Evolutionary conservation across 345 rosid genomes (phyloP), one percentile per base, ranked within the genome.

Genomic region (Hirschfeldia incana): DNA sequence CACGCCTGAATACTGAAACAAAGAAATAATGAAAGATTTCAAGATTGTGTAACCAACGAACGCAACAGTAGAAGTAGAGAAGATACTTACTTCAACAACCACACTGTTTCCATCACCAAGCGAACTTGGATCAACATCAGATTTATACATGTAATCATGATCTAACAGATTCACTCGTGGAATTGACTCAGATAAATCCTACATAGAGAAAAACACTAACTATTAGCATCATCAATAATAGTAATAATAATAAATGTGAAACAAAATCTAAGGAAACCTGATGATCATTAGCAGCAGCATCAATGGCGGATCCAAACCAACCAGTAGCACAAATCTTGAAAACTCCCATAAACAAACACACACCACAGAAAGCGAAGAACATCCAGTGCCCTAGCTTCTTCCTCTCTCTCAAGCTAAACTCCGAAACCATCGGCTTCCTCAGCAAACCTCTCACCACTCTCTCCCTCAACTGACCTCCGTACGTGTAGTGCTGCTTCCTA

Each of bases 261-360:
- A 21, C 32, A 29, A 34, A 34, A 34, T 8, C 37, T 5, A 34
- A 34, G 33, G 27, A 53, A 65, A 49, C 97, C 97, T 84, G 89
- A 72, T 80, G 42, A 5, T 84, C 85, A 59, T 88, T 72, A 10
- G 88, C 84, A 29, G 88, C 84, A 29, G 80, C 85, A 61, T 94
- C 98, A 63, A 91, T 87, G 70, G 89, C 84, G 74, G 98, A 91
- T 86, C 98, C 92, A 80, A 95, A 85, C 98, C 95, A 91, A 6
- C 98, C 98, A 79, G 84, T 83, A 27, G 91, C 92, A 83, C 97
- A 91, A 81, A 95, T 87, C 94, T 86, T 95, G 26, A 91, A 75
- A 84, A 93, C 89, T 59, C 98, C 97, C 83, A 91, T 66, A 83
- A 93, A 93, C 85, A 95, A 88, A 81, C 94, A 95, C 8, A 84